phyloP scores from a whole-genome alignment of 2,329 filamentous ascomycete species.

The Pseudonectria foliicola region DNA sequence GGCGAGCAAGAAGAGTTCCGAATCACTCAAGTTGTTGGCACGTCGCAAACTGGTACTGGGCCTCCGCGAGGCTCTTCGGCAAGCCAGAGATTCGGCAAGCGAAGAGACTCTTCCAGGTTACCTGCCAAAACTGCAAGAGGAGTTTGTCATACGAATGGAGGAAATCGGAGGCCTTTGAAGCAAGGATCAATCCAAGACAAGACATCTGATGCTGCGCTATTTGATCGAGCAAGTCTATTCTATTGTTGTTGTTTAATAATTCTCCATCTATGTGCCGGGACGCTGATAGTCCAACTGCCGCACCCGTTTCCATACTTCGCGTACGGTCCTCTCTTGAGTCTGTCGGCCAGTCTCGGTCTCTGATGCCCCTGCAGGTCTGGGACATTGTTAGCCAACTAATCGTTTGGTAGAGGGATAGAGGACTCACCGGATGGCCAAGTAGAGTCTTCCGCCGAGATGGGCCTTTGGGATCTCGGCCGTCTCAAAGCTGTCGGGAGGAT shows the following conservation, averaged over 20 bases:
- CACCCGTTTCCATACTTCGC: constrained; percentile 67
- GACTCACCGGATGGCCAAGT: constrained; percentile 58
- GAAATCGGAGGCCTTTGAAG: constrained; percentile 42
- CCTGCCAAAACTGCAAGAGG: constrained; percentile 46
- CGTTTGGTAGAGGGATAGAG: not conserved
- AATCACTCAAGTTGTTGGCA: constrained; percentile 50
- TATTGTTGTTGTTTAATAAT: no score
- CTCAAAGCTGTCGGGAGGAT: constrained; percentile 53
- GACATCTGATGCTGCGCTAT: not conserved
- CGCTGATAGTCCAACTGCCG: constrained; percentile 58
- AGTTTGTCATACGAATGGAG: constrained; percentile 68
- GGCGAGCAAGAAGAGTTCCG: constrained; percentile 50
- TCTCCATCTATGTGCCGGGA: constrained; percentile 42
- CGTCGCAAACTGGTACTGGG: constrained; percentile 67
- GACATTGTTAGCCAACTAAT: no score
- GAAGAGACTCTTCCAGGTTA: constrained; percentile 47
- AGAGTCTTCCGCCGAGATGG: constrained; percentile 59
- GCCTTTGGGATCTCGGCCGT: constrained; percentile 52
- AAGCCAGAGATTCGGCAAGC: constrained; percentile 57
- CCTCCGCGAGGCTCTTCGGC: constrained; percentile 63
- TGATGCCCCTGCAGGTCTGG: constrained; percentile 56
- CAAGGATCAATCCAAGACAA: no score
- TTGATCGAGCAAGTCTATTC: not conserved
- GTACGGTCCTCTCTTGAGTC: constrained; percentile 61
- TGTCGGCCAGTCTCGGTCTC: constrained; percentile 56